These are phyloP conservation scores for Trichomonas vaginalis DNA, from an alignment of 208 protist species.

Conservation along the genomic window DNA sequence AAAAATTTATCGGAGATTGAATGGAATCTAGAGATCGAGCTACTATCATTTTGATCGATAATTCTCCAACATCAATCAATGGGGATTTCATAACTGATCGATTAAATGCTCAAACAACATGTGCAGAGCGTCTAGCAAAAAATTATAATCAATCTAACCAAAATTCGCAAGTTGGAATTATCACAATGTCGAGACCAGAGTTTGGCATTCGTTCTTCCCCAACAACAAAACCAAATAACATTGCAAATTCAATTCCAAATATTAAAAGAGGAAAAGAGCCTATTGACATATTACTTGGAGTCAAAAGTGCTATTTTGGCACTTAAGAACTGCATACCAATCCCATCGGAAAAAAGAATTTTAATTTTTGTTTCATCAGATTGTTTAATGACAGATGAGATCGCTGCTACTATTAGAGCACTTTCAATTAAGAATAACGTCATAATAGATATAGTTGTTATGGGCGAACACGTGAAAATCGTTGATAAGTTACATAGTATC, in stretches of 20 bases:
- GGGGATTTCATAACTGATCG: neutral
- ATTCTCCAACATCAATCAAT: neutral
- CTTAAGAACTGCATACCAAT: neutral
- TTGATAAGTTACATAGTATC: neutral
- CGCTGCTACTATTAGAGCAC: neutral
- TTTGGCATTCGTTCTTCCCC: neutral
- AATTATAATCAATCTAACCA: neutral
- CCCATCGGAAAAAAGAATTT: neutral
- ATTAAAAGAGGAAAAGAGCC: neutral
- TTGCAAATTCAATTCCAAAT: neutral
- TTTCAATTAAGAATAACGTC: neutral
- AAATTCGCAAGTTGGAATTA: neutral
- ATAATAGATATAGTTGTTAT: neutral
- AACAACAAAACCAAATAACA: neutral
- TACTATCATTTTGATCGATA: neutral
- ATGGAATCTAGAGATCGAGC: neutral
- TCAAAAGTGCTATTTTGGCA: neutral
- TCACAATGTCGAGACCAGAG: neutral
- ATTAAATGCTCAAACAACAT: neutral
- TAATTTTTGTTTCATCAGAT: neutral
- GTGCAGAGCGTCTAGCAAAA: neutral
- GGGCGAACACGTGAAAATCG: neutral
- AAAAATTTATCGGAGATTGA: no score
- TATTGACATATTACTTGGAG: neutral
- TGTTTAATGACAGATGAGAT: neutral